Evolutionary conservation across 2,329 filamentous ascomycete genomes (phyloP).

Genomic region (Colletotrichum sp.): DNA sequence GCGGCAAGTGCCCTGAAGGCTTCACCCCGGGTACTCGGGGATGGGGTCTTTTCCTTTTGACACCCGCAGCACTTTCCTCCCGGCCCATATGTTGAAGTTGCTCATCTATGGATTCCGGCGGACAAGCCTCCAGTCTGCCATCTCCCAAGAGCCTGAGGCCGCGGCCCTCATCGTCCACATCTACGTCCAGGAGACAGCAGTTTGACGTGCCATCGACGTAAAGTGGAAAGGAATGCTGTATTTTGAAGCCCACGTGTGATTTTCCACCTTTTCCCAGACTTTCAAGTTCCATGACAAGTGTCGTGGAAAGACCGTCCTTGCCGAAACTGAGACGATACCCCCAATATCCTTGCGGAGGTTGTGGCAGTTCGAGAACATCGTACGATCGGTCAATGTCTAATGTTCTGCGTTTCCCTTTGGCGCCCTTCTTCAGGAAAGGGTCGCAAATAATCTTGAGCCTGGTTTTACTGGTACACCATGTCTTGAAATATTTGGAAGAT

Average conservation of each 20-base stretch:
- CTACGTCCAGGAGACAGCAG: neutral
- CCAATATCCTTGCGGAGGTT: neutral
- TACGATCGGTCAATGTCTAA: neutral
- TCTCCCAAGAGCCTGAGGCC: neutral
- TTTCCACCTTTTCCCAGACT: no score
- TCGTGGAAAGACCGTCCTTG: no score
- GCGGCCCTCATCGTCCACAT: neutral
- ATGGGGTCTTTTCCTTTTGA: neutral
- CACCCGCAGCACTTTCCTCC: neutral
- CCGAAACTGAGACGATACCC: no score
- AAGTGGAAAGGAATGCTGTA: neutral
- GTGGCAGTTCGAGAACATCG: neutral
- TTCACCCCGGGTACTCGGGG: neutral
- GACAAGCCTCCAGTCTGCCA: no score
- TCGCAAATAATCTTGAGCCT: neutral
- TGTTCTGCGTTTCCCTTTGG: no score
- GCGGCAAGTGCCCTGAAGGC: neutral
- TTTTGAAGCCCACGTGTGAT: no score
- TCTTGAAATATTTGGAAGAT: neutral
- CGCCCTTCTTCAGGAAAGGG: neutral
- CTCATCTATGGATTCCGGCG: no score
- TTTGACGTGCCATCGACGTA: neutral
- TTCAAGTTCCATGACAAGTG: no score
- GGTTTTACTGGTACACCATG: neutral
- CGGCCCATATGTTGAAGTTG: no score